These are phyloP conservation scores for Fusarium nurragi DNA, from an alignment of 2,329 filamentous ascomycete species.

Conservation along the genomic window DNA sequence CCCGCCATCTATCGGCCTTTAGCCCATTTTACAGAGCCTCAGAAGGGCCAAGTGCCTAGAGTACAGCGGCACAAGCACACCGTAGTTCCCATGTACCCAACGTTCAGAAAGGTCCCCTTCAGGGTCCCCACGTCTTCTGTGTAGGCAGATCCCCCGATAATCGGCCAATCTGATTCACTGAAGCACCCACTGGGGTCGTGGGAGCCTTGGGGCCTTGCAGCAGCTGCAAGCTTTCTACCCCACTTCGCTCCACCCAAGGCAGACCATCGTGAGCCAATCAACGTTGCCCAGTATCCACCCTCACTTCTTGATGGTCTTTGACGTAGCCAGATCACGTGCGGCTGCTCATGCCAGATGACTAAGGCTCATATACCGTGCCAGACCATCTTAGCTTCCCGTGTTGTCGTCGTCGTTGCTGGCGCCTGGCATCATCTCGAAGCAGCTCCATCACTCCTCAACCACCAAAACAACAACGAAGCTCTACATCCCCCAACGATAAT, in stretches of 20 bases:
- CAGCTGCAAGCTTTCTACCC: constrained; percentile 8
- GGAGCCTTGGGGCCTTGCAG: constrained; percentile 38
- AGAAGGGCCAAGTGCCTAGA: constrained; percentile 27
- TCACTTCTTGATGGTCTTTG: neutral
- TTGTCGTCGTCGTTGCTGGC: constrained; percentile 46
- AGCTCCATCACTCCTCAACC: constrained; percentile 39
- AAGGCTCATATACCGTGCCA: constrained; percentile 33
- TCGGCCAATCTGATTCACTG: constrained; percentile 34
- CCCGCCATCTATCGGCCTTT: constrained; percentile 8
- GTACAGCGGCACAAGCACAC: constrained; percentile 10
- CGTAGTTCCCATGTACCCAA: constrained; percentile 36
- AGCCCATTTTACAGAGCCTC: constrained; percentile 16
- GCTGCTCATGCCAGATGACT: constrained; percentile 26
- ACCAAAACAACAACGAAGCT: constrained; percentile 24
- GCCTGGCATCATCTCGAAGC: constrained; percentile 43
- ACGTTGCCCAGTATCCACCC: neutral
- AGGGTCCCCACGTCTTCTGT: constrained; percentile 35
- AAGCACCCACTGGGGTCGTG: constrained; percentile 16
- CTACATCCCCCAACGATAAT: constrained; percentile 21
- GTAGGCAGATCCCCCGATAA: constrained; percentile 28
- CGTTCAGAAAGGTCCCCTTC: constrained; percentile 13
- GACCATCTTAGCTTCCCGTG: constrained; percentile 39
- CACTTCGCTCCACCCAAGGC: constrained; percentile 22
- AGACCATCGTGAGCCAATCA: constrained; percentile 33
- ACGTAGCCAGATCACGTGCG: constrained; percentile 33